Evolutionary conservation across 192 early-diverging fungal genomes (phyloP), one percentile per base, ranked within the genome.

Genomic region (Coemansia sp.): DNA sequence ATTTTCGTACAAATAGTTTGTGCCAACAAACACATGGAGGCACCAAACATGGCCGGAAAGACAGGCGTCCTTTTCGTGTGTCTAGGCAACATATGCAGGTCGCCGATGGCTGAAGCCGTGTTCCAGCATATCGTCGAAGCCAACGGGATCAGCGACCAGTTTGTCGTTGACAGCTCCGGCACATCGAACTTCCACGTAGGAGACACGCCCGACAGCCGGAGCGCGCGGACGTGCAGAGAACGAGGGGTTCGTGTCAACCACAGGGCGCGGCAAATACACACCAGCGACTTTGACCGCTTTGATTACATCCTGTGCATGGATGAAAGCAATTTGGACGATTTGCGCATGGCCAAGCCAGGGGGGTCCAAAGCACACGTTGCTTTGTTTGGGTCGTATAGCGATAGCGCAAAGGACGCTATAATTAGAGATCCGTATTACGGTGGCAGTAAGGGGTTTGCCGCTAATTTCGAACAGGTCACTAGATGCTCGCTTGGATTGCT

Each of bases 221-320:
- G 87, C 11, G 76, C 80, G 5, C 68, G 73, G 9, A 90, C 89
- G 6, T 95, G 94, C 75, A 71, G 65, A 19, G 62, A 66, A 38
- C 85, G 97, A 62, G 85, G 85, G 36, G 88, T 97, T 0, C 81
- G 87, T n/a, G 84, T 99, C 41, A 83, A 84, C 46, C 92, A 94
- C 67, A 63, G 53, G 23, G 93, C 89, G 5, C 90, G 88, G 66
- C 86, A 92, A 66, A 86, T 96, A 52, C 52, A 23, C 14, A 15
- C 25, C 11, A 52, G 61, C 0, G 88, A 99, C 65, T 97, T 91
- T 75, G 36, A 58, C 3, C 43, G 76, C 4, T 99, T 92, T 56
- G 90, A 95, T 61, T 90, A 91, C 60, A 88, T 99, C 54, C 84
- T 99, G 22, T 94, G 92, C 75, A 96, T 96, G 94, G 96, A 98